These are phyloP conservation scores for Ceratocystis variospora DNA, from an alignment of 2,329 filamentous ascomycete genomes.

Conservation along the genomic window DNA sequence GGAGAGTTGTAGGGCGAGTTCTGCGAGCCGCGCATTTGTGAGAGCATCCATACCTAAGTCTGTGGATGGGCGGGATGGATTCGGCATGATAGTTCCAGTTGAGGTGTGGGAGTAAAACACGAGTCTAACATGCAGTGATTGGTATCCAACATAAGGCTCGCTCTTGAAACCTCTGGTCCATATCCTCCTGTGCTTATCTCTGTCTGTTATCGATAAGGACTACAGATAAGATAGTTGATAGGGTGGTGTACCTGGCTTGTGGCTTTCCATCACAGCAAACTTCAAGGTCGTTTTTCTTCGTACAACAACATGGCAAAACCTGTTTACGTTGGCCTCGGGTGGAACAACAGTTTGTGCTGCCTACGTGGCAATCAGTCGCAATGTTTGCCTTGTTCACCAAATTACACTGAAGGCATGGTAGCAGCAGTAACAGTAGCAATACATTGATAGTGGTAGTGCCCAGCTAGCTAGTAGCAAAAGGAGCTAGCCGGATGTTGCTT, in stretches of 20 bases:
- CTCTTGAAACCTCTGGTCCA: neutral
- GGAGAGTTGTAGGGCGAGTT: conserved; percentile 24
- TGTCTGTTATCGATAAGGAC: neutral
- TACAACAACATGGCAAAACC: neutral
- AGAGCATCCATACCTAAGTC: neutral
- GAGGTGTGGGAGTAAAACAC: neutral
- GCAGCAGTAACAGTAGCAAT: no score
- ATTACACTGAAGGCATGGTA: neutral
- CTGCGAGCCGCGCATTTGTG: neutral
- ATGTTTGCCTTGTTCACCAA: neutral
- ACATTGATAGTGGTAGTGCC: no score
- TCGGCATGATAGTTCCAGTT: neutral
- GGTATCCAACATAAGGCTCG: neutral
- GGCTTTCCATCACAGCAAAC: neutral
- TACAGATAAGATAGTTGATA: neutral
- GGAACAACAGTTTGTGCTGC: neutral
- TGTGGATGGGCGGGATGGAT: neutral
- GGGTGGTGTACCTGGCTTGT: neutral
- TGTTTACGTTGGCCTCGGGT: neutral
- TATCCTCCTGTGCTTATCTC: neutral
- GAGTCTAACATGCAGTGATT: no score
- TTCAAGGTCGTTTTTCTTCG: neutral
- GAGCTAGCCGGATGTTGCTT: no score
- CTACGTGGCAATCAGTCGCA: neutral
- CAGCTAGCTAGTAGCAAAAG: no score